Percentiles rank a stretch among this genome's conserved stretches.
Conservation (phyloP, 768 basidiomycete genomes). For the Mycena latifolia region DNA sequence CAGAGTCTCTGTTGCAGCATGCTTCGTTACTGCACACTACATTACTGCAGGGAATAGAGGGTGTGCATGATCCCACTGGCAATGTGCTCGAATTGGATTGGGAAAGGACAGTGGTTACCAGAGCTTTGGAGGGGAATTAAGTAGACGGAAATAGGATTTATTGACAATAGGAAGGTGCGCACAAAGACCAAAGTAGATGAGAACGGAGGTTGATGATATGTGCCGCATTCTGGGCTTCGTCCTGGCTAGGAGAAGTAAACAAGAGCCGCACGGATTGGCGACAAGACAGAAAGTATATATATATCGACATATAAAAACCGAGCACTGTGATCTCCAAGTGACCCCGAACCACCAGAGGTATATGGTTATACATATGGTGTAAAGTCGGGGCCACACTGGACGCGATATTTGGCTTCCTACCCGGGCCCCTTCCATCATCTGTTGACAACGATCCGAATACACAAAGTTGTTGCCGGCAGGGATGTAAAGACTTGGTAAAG, state of each 20-base stretch:
- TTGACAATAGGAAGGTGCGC: conserved; percentile 18
- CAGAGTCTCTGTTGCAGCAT: conserved; percentile 38
- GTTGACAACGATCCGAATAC: no score
- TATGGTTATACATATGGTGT: no score
- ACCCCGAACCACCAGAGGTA: not conserved
- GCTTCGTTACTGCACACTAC: no score
- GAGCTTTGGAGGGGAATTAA: conserved; percentile 2
- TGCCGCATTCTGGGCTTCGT: not conserved
- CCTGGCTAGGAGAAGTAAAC: not conserved
- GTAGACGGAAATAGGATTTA: no score
- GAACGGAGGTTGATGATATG: not conserved
- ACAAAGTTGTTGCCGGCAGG: no score
- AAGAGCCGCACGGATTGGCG: not conserved
- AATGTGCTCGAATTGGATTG: conserved; percentile 38
- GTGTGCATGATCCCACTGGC: conserved; percentile 39
- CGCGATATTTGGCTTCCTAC: no score
- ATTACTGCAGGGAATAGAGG: conserved; percentile 36
- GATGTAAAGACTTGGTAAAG: no score
- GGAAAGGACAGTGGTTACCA: conserved; percentile 25
- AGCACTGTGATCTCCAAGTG: not conserved
- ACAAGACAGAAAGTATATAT: no score
- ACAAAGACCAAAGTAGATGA: not conserved
- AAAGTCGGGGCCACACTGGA: no score
- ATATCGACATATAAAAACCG: no score
- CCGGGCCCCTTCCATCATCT: no score